Percentiles rank a stretch among this genome's conserved stretches.
phyloP scores from a whole-genome alignment of 257 asterid genomes.

The Nicotiana attenuata region DNA sequence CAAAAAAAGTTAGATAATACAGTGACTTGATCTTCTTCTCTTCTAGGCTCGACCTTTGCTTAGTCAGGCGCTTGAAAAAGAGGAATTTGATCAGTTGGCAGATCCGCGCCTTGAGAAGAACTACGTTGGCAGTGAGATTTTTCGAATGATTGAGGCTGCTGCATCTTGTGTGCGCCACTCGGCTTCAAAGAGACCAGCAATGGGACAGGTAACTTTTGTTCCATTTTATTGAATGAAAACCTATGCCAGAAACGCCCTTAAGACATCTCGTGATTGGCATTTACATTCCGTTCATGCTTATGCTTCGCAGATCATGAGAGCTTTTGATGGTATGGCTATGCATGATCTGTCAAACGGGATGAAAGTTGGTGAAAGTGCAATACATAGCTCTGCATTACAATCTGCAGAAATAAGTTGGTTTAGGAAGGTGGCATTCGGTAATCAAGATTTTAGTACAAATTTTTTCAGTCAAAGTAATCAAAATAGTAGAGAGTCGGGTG shows the following conservation, averaged over 20 bases:
- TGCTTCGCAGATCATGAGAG: conserved; percentile 66
- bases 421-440: conserved; percentile 79
- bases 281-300: neutral
- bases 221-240: neutral
- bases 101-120: conserved; percentile 71
- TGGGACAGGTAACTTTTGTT: conserved; percentile 67
- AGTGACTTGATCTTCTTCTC: neutral
- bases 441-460: conserved; percentile 57
- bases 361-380: conserved; percentile 85
- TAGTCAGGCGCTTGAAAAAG: conserved; percentile 54
- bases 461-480: conserved; percentile 48
- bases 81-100: conserved; percentile 53
- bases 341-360: conserved; percentile 79
- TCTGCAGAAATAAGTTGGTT: conserved; percentile 80
- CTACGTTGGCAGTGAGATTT: conserved; percentile 56
- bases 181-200: conserved; percentile 70
- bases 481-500: conserved; percentile 28
- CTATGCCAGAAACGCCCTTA: neutral
- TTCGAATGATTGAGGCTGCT: conserved; percentile 75
- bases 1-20: neutral
- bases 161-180: conserved; percentile 95
- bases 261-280: neutral
- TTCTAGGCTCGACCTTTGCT: conserved; percentile 88
- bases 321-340: conserved; percentile 56
- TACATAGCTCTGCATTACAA: conserved; percentile 63